These are phyloP conservation scores for Cyberlindnera americana DNA, from an alignment of 805 yeast species.

Conservation along the genomic window DNA sequence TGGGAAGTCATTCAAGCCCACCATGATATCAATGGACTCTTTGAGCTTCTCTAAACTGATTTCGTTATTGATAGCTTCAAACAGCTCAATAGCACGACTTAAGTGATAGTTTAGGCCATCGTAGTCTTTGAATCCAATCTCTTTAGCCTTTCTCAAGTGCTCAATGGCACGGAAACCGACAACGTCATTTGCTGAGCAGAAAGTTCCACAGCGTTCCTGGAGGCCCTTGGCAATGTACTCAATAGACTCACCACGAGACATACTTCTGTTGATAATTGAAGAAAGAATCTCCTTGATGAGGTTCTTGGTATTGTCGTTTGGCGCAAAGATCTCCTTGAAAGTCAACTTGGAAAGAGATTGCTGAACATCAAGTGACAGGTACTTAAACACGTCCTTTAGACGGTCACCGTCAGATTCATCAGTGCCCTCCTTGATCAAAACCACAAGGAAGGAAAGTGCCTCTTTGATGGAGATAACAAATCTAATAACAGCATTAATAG, in stretches of 20 bases:
- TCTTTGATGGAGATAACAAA: conserved; percentile 79
- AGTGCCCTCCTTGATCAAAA: conserved; percentile 70
- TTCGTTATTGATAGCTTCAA: conserved; percentile 76
- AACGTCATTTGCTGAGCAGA: conserved; percentile 92
- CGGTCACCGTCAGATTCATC: conserved; percentile 15
- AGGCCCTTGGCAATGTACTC: conserved; percentile 83
- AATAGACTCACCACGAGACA: conserved; percentile 88
- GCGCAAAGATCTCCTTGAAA: conserved; percentile 76
- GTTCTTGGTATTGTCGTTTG: conserved; percentile 47
- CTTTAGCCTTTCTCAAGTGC: conserved; percentile 81
- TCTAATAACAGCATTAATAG: conserved; percentile 72
- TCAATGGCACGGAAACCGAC: conserved; percentile 92
- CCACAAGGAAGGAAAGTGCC: conserved; percentile 82
- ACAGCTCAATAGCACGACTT: conserved; percentile 67
- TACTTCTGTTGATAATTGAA: conserved; percentile 83
- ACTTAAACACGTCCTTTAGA: conserved; percentile 64
- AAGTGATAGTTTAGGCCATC: conserved; percentile 68
- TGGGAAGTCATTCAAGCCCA: conserved; percentile 70
- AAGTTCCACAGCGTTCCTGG: conserved; percentile 91
- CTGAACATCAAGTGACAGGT: conserved; percentile 65
- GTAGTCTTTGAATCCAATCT: conserved; percentile 63
- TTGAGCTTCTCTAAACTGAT: conserved; percentile 75
- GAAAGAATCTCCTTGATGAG: conserved; percentile 83
- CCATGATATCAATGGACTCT: conserved; percentile 76
- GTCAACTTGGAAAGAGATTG: conserved; percentile 59